Evolutionary conservation across 495 filamentous ascomycete genomes (phyloP).

Genomic region (Amorphotheca resinae): DNA sequence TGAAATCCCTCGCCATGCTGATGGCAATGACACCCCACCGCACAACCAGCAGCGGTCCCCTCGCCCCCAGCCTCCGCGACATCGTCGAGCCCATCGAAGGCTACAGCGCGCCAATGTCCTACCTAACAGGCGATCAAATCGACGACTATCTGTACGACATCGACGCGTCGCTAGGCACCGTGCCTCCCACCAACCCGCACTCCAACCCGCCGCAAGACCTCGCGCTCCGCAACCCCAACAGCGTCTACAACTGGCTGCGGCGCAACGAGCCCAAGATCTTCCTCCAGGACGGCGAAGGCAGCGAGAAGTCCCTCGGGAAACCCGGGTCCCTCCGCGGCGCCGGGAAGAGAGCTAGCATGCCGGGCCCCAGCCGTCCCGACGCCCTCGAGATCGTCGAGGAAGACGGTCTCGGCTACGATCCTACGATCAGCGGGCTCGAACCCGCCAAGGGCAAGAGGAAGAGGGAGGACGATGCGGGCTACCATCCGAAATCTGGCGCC

Average conservation of each 20-base stretch:
- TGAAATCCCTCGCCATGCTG: slow-evolving; percentile 27
- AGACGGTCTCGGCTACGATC: slow-evolving; percentile 23
- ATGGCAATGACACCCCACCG: slow-evolving; percentile 21
- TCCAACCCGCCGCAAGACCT: slow-evolving; percentile 30
- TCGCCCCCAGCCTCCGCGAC: neutral
- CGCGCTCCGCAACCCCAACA: slow-evolving; percentile 63
- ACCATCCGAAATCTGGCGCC: slow-evolving; percentile 42
- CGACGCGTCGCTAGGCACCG: slow-evolving; percentile 48
- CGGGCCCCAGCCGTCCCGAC: slow-evolving; percentile 19
- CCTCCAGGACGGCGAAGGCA: slow-evolving; percentile 63
- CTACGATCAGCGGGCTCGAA: slow-evolving; percentile 24
- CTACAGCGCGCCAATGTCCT: slow-evolving; percentile 24
- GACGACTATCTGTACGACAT: slow-evolving; percentile 65
- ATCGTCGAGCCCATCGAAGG: slow-evolving; percentile 3
- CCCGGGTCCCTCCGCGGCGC: slow-evolving; percentile 25
- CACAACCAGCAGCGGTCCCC: neutral
- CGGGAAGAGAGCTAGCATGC: slow-evolving; percentile 29
- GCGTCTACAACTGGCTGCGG: slow-evolving; percentile 83
- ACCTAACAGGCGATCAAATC: slow-evolving; percentile 64
- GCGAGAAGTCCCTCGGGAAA: slow-evolving; percentile 43
- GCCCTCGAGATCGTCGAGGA: slow-evolving; percentile 22
- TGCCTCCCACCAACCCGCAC: slow-evolving; percentile 3
- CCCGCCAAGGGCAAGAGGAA: slow-evolving; percentile 34
- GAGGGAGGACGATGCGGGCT: slow-evolving; percentile 55
- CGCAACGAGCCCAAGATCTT: slow-evolving; percentile 73